Evolutionary conservation across 148 eudicot species (phyloP), one percentile per base, ranked within the genome.

Genomic region (Nepenthes gracilis): DNA sequence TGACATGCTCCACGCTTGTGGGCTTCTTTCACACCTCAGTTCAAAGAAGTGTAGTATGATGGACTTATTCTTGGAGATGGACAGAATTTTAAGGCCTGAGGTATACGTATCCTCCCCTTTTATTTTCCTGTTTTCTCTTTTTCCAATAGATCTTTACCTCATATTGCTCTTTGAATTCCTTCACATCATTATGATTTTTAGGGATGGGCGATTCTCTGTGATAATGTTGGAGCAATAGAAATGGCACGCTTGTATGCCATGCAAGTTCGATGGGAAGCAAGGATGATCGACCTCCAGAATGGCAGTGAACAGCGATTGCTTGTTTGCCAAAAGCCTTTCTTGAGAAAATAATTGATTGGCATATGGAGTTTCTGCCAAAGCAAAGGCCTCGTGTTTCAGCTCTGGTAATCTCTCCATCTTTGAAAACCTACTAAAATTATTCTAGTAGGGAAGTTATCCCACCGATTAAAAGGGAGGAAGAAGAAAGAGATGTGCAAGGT

Each of bases 31-130:
- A 49, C 84, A 83, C 66, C 78, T 80, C 70, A 70, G 72, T 67
- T 72, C 47, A 45, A 80, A 73, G 60, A 70, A 78, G 65, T 86
- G 97, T 79, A 68, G 69, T 45, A 71, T 75, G 81, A 65, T 83
- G 40, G 84, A 86, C 69, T 49, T 90, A 58, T 90, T 90, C 64
- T 33, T 75, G 52, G 97, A 90, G 76, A 82, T 90, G 14, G 97
- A 90, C 68, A 88, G 94, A 59, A 60, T 90, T 52, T 82, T 86
- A 68, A 87, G 97, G 67, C 94, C 97, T 48, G 97, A 90, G 97
- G 95, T 87, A 86, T 43, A 2, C 12, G 54, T 38, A 57, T 36
- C 49, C 23, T 65, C 35, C 55, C 37, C 33, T 23, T 52, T 57
- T 6, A 8, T 11, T 36, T 54, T 55, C 61, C 60, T 38, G 35